Percentiles rank a stretch among this genome's conserved stretches.
Evolutionary conservation across 106 monocot species (phyloP).

Genomic region (Gastrodia elata): DNA sequence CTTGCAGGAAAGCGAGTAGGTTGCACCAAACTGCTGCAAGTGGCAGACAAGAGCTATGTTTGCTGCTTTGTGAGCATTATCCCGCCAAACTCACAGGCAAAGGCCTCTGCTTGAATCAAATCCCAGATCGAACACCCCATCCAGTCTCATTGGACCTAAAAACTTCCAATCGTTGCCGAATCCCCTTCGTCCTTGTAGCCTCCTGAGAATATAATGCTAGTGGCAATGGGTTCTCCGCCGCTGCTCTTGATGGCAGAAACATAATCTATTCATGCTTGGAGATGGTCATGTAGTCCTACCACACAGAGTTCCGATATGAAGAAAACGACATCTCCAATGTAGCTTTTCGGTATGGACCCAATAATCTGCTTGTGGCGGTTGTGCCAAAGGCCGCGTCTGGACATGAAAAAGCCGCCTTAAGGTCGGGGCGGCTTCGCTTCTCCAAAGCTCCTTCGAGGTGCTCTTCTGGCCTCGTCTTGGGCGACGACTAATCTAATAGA

Average conservation of each 20-base stretch:
- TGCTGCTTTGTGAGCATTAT: constrained; percentile 25
- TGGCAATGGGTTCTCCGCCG: constrained; percentile 29
- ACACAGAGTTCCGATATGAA: constrained; percentile 59
- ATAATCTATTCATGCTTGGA: constrained; percentile 56
- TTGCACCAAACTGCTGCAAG: constrained; percentile 18
- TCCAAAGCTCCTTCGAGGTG: constrained; percentile 1
- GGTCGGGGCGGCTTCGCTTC: background rate
- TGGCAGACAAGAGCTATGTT: constrained; percentile 5
- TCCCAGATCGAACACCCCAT: constrained; percentile 59
- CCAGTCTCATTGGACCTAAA: constrained; percentile 38
- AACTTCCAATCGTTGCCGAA: constrained; percentile 34
- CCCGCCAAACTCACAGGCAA: constrained; percentile 46
- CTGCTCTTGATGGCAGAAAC: constrained; percentile 11
- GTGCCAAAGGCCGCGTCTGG: constrained; percentile 50
- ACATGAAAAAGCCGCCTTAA: constrained; percentile 60
- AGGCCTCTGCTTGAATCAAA: constrained; percentile 43
- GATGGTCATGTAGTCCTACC: constrained; percentile 56
- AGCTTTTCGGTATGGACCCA: constrained; percentile 41
- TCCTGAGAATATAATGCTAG: constrained; percentile 40
- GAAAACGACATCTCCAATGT: constrained; percentile 56
- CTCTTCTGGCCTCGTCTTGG: constrained; percentile 24
- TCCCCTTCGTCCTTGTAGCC: constrained; percentile 44
- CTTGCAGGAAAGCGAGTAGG: constrained; percentile 32
- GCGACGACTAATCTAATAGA: constrained; percentile 42
- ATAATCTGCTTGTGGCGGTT: constrained; percentile 64